Evolutionary conservation across 495 filamentous ascomycete species (phyloP), one percentile per base, ranked within the genome.

Genomic region (Neurospora tetrasperma): DNA sequence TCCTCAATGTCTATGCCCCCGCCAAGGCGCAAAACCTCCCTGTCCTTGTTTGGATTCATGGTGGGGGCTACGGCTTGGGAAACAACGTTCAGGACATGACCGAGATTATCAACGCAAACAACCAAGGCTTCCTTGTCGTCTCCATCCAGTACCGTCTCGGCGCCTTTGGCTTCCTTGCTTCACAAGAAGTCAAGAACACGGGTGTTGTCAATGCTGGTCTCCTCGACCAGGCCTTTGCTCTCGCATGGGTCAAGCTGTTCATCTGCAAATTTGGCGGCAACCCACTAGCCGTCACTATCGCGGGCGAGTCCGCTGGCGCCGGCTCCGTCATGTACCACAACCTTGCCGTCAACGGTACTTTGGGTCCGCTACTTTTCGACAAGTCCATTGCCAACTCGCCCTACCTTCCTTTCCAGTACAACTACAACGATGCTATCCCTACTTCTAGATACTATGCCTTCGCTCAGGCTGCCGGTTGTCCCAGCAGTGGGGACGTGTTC

Each of bases 201-300:
- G 78, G 78, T 18, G 77, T 72, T 5, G 78, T 79, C 71, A 80
- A 80, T 20, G 78, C 78, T 42, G 78, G 78, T 40, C 72, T 79
- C 8, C 76, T 79, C 9, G 93, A 95, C 76, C 89, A 92, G 75
- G 83, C 86, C 9, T 83, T 91, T 74, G 91, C 90, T 16, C 82
- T 94, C 42, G 80, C 91, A 42, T 96, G 93, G 93, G 86, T 94
- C 11, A 85, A 91, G 74, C 83, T 87, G 72, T 81, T 93, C 77
- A 93, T 94, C 72, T 78, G 79, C 71, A 72, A 80, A 72, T 94
- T 94, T 74, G 91, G 92, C 14, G 92, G 93, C 27, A 85, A 94
- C 75, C 83, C 86, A 0, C 72, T 79, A 6, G 79, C 84, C 68
- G 86, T 93, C 44, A 93, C 91, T 7, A 85, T 92, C 7, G 85